Conservation (phyloP, 148 eudicot species). For the Gaultheria prostrata region DNA sequence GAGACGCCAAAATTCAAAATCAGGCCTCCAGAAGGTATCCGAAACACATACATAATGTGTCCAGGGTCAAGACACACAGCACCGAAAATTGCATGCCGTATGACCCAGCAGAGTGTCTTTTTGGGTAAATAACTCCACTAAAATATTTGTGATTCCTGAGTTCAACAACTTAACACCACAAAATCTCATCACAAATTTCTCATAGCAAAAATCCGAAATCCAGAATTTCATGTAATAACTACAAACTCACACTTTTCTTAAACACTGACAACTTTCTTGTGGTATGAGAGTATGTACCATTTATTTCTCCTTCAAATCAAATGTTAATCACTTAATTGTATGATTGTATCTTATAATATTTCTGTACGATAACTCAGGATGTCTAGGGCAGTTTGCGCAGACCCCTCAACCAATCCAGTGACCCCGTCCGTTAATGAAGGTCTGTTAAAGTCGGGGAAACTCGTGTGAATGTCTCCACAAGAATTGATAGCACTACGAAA, state of each 20-base stretch:
- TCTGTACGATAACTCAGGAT: no score
- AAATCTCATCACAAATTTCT: background rate
- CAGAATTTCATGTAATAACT: background rate
- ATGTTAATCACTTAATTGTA: no score
- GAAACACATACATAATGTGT: background rate
- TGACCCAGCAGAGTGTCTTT: background rate
- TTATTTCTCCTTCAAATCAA: background rate
- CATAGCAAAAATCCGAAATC: background rate
- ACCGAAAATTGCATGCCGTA: background rate
- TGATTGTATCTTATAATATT: no score
- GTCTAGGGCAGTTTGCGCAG: no score
- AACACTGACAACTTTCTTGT: background rate
- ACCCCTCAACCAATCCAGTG: no score
- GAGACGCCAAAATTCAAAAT: background rate
- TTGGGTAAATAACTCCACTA: no score
- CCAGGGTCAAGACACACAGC: background rate
- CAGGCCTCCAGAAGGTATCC: background rate
- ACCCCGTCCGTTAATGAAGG: no score
- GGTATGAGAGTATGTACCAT: background rate
- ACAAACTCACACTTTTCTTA: background rate
- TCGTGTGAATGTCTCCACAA: no score
- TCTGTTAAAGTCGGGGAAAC: no score
- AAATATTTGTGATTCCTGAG: background rate
- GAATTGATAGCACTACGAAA: no score
- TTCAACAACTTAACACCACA: background rate